A percentile compares a stretch with the other conserved stretches of the same genome.
phyloP scores from a whole-genome alignment of 805 yeast genomes.

The Saccharomycopsis guyanensis region DNA sequence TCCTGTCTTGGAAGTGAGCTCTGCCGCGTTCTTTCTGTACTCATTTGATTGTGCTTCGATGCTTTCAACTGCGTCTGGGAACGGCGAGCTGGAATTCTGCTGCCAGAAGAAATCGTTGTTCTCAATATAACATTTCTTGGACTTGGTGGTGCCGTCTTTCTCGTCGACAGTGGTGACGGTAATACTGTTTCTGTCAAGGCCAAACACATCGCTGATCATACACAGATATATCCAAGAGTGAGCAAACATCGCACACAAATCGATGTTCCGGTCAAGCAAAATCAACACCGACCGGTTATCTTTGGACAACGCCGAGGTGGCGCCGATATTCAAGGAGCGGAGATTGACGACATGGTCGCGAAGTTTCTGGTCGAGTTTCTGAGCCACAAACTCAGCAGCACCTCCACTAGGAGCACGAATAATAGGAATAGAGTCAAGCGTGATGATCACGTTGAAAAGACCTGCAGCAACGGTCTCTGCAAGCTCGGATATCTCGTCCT shows the following conservation, averaged over 20 bases:
- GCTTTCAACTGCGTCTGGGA: conserved; percentile 98
- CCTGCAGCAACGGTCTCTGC: conserved; percentile 76
- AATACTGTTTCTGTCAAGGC: conserved; percentile 75
- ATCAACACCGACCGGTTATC: conserved; percentile 60
- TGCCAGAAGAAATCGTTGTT: conserved; percentile 93
- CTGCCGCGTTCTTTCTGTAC: conserved; percentile 84
- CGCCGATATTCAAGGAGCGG: conserved; percentile 24
- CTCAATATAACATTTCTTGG: conserved; percentile 75
- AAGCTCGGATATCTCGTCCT: conserved; percentile 58
- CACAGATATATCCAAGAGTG: conserved; percentile 99
- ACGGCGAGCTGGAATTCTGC: conserved; percentile 76
- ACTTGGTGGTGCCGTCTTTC: conserved; percentile 31
- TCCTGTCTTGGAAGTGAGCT: conserved; percentile 70
- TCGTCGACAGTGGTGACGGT: conserved; percentile 38
- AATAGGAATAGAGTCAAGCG: conserved; percentile 75
- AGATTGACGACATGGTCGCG: conserved; percentile 79
- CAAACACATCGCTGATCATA: conserved; percentile 87
- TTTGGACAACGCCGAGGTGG: conserved; percentile 22
- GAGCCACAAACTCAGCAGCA: conserved; percentile 91
- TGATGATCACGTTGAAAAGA: conserved; percentile 68
- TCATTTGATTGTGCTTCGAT: conserved; percentile 76
- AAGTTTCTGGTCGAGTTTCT: conserved; percentile 71
- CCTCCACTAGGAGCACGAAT: conserved; percentile 89
- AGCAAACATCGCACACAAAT: conserved; percentile 86
- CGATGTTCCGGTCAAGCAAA: conserved; percentile 80